Evolutionary conservation across 768 basidiomycete genomes (phyloP), one percentile per base, ranked within the genome.

Genomic region (Exidia glandulosa): DNA sequence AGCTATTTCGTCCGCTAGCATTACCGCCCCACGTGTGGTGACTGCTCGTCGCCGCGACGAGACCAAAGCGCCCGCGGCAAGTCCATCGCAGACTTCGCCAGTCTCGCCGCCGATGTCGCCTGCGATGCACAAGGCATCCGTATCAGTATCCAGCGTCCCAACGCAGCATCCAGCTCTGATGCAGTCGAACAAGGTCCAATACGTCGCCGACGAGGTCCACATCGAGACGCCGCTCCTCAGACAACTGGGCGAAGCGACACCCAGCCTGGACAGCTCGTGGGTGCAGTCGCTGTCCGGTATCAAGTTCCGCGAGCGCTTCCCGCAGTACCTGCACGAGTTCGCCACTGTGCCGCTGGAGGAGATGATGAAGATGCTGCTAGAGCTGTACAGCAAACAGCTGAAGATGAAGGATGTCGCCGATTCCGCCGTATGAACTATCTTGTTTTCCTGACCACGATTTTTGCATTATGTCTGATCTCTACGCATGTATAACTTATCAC

Each of bases 161-260:
- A 52, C 45, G 9, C 36, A 57, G 3, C 60, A 61, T 23, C 45
- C 58, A 36, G 54, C 58, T 37, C 57, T 45, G 57, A 59, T 59
- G 45, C 33, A 58, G 55, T 59, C 50, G 33, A 60, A 47, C 59
- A 57, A 61, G 33, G 58, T 65, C 56, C 57, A 66, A 33, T 60
- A 56, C 36, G 57, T 57, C 27, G 61, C 45, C 25, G 61, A 58
- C 57, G 59, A 57, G 32, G 62, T 65, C 56, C 78, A 79, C 58
- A 90, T 90, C 60, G 87, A 90, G 64, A 81, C 87, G n/a, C 72
- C 91, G 58, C 88, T 85, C 25, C 86, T 91, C 82, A 81, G 87
- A 30, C 91, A 92, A 68, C 75, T 93, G 13, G 91, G 90, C 32
- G 88, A 92, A 69, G 89, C 88, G n/a, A 90, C 88, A 0, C 88